Base-by-base conservation (phyloP, 306 rosid species). In the Lablab purpureus region DNA sequence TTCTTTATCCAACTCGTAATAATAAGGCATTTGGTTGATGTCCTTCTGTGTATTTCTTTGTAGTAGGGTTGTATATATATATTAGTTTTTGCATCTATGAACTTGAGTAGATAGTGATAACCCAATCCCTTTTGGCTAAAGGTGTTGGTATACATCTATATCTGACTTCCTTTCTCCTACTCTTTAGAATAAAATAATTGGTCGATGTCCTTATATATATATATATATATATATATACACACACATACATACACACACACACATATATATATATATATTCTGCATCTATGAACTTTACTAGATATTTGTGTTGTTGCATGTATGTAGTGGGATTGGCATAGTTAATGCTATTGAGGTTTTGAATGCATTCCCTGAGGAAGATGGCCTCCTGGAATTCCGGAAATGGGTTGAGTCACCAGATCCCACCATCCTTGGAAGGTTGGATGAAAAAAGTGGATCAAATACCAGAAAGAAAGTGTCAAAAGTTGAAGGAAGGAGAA, bases 331-430 rank as follows among this genome's bases (percentile, higher is more conserved):
- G 78, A 94, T 94, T 79, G 99, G 99, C 87, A 94, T 92, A 85
- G 99, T 94, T 46, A 92, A 94, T 84, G 99, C 99, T 46, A 86
- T 94, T 85, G 98, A 94, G 88, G 98, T 94, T 82, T 72, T 94
- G 63, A 86, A 87, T 81, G 97, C 98, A 43, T 94, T 94, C 83
- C 97, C 98, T 7, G 97, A 91, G 87, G 93, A 92, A 65, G 92
- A 91, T 77, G 97, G 97, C 60, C 93, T 94, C 59, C 71, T 72
- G 76, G 85, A 89, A 81, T 94, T 94, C 79, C 90, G 91, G 72
- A 85, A 89, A 70, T 94, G 97, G 98, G 90, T 94, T 73, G 98
- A 94, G 90, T 92, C 98, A 60, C 98, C 98, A 15, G 98, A 94
- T 87, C 97, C 97, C 59, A 82, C 93, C 85, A 94, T 94, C 68